Percentiles rank a stretch among this genome's conserved stretches.
Evolutionary conservation across 768 basidiomycete genomes (phyloP).

Genomic region (Tylopilus rubrobrunneus): DNA sequence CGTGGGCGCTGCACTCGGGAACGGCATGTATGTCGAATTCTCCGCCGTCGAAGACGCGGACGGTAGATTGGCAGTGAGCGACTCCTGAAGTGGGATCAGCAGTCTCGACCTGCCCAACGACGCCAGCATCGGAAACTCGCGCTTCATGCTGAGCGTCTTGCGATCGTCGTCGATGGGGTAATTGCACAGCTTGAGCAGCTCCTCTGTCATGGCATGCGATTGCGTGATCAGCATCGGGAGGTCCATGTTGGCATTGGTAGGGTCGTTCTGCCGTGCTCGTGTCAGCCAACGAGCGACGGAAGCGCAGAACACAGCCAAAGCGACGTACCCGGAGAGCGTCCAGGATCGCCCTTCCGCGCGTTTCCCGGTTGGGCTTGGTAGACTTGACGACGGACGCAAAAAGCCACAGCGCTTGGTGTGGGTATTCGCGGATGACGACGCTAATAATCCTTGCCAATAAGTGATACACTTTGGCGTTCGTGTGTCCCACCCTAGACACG

Average conservation of each 20-base stretch:
- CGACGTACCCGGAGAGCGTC: conserved; percentile 52
- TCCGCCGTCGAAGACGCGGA: conserved; percentile 48
- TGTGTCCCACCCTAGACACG: conserved; percentile 86
- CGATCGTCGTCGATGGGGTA: conserved; percentile 40
- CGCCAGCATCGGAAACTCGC: conserved; percentile 51
- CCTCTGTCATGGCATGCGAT: conserved; percentile 60
- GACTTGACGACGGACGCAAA: conserved; percentile 89
- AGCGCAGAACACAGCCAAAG: not conserved
- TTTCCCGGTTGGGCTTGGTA: conserved; percentile 55
- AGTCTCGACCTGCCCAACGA: conserved; percentile 58
- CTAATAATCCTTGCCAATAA: conserved; percentile 65
- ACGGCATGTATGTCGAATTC: conserved; percentile 71
- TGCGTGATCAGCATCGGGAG: conserved; percentile 51
- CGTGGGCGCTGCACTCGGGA: conserved; percentile 70
- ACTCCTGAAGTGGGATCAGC: conserved; percentile 91
- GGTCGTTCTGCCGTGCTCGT: conserved; percentile 39
- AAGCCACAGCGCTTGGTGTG: conserved; percentile 90
- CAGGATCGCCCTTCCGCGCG: conserved; percentile 57
- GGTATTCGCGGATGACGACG: conserved; percentile 74
- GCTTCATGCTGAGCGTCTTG: conserved; percentile 40
- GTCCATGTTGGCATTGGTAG: conserved; percentile 37
- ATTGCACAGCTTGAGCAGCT: conserved; percentile 67
- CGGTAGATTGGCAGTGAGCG: conserved; percentile 85
- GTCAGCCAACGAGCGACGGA: not conserved
- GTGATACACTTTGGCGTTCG: conserved; percentile 54